A percentile compares a stretch with the other conserved stretches of the same genome.
phyloP scores from a whole-genome alignment of 2,329 filamentous ascomycete species.

The Alternaria sp. region DNA sequence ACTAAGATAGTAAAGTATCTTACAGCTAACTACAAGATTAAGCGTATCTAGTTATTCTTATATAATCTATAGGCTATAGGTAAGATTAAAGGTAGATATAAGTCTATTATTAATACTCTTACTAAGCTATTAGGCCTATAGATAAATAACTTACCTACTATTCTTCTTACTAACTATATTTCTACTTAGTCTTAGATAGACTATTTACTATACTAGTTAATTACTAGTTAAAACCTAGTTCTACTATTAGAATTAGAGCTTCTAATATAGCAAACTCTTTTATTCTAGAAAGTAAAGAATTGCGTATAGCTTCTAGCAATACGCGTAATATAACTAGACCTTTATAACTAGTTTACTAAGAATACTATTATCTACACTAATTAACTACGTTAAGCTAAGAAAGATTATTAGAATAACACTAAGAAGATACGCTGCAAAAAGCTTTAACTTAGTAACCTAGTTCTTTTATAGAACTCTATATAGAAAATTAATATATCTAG shows the following conservation, averaged over 20 bases:
- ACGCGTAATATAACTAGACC: no score
- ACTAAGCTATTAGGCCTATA: neutral
- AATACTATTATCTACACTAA: no score
- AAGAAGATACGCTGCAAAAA: no score
- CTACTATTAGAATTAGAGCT: neutral
- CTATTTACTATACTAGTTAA: neutral
- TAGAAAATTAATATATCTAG: no score
- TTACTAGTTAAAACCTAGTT: neutral
- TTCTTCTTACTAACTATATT: neutral
- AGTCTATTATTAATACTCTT: neutral
- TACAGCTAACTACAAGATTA: no score
- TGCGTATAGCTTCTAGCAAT: neutral
- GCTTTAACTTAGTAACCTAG: no score
- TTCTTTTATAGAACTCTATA: no score
- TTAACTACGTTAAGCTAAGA: no score
- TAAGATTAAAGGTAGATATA: neutral
- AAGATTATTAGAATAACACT: no score
- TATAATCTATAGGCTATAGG: neutral
- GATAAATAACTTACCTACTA: neutral
- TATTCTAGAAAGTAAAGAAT: neutral
- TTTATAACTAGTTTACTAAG: no score
- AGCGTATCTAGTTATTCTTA: neutral
- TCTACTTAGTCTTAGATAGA: neutral
- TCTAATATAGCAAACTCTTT: neutral
- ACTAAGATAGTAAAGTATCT: no score